Evolutionary conservation across 2,329 filamentous ascomycete species (phyloP).

Genomic region (Aquanectria penicillioides): DNA sequence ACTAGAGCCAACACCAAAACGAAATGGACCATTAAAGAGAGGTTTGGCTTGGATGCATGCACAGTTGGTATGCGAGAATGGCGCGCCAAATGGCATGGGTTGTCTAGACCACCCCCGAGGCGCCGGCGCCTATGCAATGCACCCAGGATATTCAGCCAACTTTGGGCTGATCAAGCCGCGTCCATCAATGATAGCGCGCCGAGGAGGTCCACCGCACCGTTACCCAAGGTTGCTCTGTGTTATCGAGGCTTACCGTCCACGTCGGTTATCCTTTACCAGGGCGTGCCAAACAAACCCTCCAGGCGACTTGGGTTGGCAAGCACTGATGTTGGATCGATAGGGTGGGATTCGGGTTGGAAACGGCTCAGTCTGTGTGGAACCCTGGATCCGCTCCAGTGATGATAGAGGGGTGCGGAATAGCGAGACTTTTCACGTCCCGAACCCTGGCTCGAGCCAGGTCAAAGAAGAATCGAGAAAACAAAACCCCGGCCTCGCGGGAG

Average conservation of each 20-base stretch:
- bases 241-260: not conserved
- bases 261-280: conserved; percentile 7
- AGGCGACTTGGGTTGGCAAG: conserved; percentile 9
- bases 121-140: conserved; percentile 41
- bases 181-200: conserved; percentile 7
- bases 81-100: conserved; percentile 25
- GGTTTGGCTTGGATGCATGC: conserved; percentile 24
- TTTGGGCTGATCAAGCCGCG: conserved; percentile 9
- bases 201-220: conserved; percentile 9
- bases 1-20: conserved; percentile 24
- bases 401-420: not conserved
- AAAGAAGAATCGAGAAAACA: conserved; percentile 35
- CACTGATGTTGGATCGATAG: conserved; percentile 4
- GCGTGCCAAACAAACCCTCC: not conserved
- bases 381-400: conserved; percentile 26
- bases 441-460: conserved; percentile 16
- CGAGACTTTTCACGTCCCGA: conserved; percentile 13
- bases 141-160: conserved; percentile 15
- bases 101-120: conserved; percentile 20
- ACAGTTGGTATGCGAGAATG: conserved; percentile 30
- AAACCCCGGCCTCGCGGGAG: conserved; percentile 24
- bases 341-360: conserved; percentile 11
- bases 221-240: not conserved
- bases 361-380: conserved; percentile 16
- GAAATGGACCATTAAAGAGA: conserved; percentile 27